These are phyloP conservation scores for Candida endomychidarum DNA, from an alignment of 805 yeast species.

Conservation along the genomic window DNA sequence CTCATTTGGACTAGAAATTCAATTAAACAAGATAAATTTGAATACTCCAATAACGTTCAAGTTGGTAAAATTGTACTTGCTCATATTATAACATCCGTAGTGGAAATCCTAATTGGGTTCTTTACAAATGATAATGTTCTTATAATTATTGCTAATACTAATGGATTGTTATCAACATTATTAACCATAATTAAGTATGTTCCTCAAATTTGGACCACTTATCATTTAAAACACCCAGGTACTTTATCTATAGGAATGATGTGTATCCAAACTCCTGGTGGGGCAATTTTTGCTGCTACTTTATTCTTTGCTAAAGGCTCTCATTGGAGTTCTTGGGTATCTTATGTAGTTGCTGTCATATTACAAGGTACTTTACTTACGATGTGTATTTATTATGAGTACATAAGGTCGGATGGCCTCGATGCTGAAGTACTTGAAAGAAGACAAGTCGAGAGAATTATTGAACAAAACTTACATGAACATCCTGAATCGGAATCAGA, in stretches of 20 bases:
- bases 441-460: conserved; percentile 28
- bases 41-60: conserved; percentile 40
- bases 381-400: conserved; percentile 58
- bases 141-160: conserved; percentile 48
- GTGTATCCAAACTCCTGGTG: conserved; percentile 89
- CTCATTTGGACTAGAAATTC: conserved; percentile 47
- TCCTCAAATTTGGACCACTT: conserved; percentile 78
- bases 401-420: conserved; percentile 22
- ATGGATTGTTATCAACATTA: conserved; percentile 65
- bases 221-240: conserved; percentile 69
- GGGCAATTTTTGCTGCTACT: conserved; percentile 74
- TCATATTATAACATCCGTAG: conserved; percentile 35
- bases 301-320: conserved; percentile 71
- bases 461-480: conserved; percentile 24
- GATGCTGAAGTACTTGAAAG: conserved; percentile 23
- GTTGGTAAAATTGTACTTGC: conserved; percentile 42
- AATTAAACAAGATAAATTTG: conserved; percentile 44
- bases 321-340: conserved; percentile 85
- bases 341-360: conserved; percentile 69
- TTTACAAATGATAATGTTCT: conserved; percentile 23
- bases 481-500: not conserved
- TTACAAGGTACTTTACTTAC: conserved; percentile 61
- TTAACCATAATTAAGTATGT: conserved; percentile 70
- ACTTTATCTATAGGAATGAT: conserved; percentile 77
- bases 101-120: conserved; percentile 37